phyloP scores from a whole-genome alignment of 1,139 yeast species.

The Yamadazyma triangularis region DNA sequence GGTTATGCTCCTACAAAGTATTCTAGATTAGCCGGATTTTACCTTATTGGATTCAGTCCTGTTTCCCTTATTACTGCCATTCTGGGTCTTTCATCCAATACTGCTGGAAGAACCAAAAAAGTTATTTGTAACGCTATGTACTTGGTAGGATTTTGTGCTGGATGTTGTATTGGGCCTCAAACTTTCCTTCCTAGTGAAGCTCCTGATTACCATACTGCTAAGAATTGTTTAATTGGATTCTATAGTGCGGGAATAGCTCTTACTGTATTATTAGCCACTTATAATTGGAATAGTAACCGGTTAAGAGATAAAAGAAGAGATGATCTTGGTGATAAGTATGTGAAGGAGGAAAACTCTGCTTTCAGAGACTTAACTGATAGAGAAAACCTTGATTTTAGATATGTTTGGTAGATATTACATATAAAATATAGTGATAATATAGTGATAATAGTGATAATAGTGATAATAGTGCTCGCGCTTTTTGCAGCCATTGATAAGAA shows the following conservation, averaged over 20 bases:
- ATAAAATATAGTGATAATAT: too few species aligned
- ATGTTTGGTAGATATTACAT: conserved; percentile 9
- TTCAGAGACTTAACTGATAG: conserved; percentile 13
- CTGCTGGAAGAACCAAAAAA: conserved; percentile 23
- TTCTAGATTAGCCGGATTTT: conserved; percentile 23
- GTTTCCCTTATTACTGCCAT: conserved; percentile 17
- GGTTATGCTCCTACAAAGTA: conserved; percentile 21
- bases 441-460: too few species aligned
- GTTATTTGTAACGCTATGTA: conserved; percentile 19
- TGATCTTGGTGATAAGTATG: conserved; percentile 13
- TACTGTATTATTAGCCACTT: conserved; percentile 2
- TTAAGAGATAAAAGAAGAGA: conserved; percentile 15
- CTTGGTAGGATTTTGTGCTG: conserved; percentile 17
- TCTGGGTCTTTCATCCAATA: conserved; percentile 17
- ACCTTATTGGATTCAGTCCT: conserved; percentile 12
- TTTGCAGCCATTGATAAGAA: too few species aligned
- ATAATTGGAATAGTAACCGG: conserved; percentile 8
- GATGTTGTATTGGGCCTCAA: conserved; percentile 23
- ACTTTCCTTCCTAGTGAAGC: conserved; percentile 18
- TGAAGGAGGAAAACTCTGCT: conserved; percentile 9
- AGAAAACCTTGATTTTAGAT: conserved; percentile 16
- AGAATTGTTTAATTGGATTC: conserved; percentile 9
- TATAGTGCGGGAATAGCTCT: conserved; percentile 22
- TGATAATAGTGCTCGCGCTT: too few species aligned
- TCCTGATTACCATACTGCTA: conserved; percentile 17